These are phyloP conservation scores for Cucurbita argyrosperma DNA, from an alignment of 306 rosid genomes.

Conservation along the genomic window DNA sequence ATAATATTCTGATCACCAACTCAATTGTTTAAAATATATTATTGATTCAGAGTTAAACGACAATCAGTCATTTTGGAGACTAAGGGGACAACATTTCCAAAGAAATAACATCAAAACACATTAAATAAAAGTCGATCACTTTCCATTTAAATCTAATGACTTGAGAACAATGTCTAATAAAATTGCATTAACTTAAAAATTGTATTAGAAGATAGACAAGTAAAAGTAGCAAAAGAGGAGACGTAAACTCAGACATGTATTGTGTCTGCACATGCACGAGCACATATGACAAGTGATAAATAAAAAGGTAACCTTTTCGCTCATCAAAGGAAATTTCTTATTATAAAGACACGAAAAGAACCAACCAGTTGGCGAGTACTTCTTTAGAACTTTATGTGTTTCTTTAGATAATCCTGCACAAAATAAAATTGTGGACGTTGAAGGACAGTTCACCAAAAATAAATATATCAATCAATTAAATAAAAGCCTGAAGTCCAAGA, in stretches of 20 bases:
- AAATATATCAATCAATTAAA: background rate
- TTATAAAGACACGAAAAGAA: background rate
- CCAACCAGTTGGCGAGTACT: constrained; percentile 64
- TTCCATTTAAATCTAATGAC: background rate
- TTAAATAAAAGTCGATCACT: background rate
- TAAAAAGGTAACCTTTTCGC: constrained; percentile 1
- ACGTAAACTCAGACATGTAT: background rate
- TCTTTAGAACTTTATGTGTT: constrained; percentile 61
- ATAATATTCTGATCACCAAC: background rate
- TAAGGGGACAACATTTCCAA: too few species aligned
- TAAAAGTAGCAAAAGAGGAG: background rate
- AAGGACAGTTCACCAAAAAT: background rate
- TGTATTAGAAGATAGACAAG: background rate
- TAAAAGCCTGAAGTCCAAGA: background rate
- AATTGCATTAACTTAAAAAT: background rate
- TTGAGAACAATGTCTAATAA: background rate
- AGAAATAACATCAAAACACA: background rate
- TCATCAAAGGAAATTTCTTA: background rate
- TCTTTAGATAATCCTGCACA: constrained; percentile 64
- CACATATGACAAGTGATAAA: background rate
- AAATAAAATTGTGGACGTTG: background rate
- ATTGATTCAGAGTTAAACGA: background rate
- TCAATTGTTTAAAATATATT: background rate
- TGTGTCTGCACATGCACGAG: too few species aligned
- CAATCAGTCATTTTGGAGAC: background rate